Percentiles rank a stretch among this genome's conserved stretches.
phyloP scores from a whole-genome alignment of 192 early-diverging fungal species.

The Rhizoclosmatium sp. region DNA sequence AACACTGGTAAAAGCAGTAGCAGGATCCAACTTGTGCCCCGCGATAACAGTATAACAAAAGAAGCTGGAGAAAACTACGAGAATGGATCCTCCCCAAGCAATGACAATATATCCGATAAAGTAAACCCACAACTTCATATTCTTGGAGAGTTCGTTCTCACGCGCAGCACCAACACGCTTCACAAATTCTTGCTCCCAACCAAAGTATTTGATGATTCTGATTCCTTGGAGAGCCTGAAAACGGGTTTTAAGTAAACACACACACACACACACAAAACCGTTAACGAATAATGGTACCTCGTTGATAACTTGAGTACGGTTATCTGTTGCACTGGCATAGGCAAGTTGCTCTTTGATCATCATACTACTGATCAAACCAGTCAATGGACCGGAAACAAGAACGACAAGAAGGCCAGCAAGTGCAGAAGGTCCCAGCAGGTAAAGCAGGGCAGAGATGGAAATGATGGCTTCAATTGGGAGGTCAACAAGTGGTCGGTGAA shows the following conservation, averaged over 20 bases:
- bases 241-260: conserved; percentile 37
- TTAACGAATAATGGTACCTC: conserved; percentile 67
- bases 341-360: conserved; percentile 60
- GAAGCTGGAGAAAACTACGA: conserved; percentile 66
- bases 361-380: conserved; percentile 39
- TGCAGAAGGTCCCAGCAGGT: conserved; percentile 81
- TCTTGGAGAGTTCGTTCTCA: conserved; percentile 37
- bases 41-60: conserved; percentile 57
- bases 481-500: conserved; percentile 41
- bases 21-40: conserved; percentile 44
- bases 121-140: conserved; percentile 4
- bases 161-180: conserved; percentile 37
- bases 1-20: conserved; percentile 54
- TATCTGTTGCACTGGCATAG: conserved; percentile 70
- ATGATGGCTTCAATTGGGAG: conserved; percentile 45
- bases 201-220: conserved; percentile 88
- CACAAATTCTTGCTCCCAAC: conserved; percentile 56
- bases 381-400: conserved; percentile 48
- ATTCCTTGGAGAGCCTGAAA: conserved; percentile 80
- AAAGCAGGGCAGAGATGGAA: conserved; percentile 74
- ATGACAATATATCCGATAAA: conserved; percentile 32
- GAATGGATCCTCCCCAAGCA: conserved; percentile 45
- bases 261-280: too few relatives aligned
- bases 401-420: conserved; percentile 78
- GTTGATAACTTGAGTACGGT: conserved; percentile 84